These are phyloP conservation scores for Penicillium roqueforti DNA, from an alignment of 495 filamentous ascomycete species.

Conservation along the genomic window DNA sequence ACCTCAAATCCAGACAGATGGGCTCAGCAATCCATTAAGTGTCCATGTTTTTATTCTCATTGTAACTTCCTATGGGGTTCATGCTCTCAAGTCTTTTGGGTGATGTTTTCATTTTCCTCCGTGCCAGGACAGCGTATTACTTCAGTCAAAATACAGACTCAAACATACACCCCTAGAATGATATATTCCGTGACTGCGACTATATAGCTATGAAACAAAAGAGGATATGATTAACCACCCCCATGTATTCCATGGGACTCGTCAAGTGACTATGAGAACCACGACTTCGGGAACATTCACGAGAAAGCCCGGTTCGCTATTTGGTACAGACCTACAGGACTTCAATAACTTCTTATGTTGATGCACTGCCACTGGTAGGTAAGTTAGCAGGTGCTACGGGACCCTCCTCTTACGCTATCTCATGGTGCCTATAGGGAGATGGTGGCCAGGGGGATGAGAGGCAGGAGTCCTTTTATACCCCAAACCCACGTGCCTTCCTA, in stretches of 20 bases:
- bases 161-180: too few species aligned
- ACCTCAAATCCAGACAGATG: too few species aligned
- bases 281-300: too few species aligned
- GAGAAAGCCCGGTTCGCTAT: not conserved
- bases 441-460: not conserved
- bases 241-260: not conserved
- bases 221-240: not conserved
- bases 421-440: not conserved
- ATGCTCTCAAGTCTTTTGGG: too few species aligned
- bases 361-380: too few species aligned
- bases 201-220: not conserved
- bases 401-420: not conserved
- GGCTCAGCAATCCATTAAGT: too few species aligned
- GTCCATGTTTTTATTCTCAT: too few species aligned
- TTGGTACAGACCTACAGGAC: not conserved
- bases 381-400: too few species aligned
- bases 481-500: not conserved
- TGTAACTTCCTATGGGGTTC: too few species aligned
- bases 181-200: too few species aligned
- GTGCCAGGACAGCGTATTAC: not conserved
- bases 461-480: not conserved
- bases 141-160: too few species aligned
- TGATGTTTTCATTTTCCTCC: too few species aligned
- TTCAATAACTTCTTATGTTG: not conserved
- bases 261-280: not conserved